Conservation (phyloP, 2,329 filamentous ascomycete species). For the Apiospora malaysiana region DNA sequence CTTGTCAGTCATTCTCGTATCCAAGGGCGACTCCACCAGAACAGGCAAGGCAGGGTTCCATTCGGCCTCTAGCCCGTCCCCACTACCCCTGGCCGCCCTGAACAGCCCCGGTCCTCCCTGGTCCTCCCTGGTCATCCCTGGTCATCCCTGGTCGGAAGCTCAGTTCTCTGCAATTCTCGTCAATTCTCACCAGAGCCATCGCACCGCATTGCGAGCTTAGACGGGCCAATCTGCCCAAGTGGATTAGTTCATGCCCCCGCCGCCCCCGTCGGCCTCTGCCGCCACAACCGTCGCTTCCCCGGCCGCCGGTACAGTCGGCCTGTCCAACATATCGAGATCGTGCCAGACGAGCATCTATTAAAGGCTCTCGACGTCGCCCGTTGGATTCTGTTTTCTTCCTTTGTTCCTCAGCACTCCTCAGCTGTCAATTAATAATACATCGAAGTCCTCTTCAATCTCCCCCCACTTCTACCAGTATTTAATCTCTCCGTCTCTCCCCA, state of each 20-base stretch:
- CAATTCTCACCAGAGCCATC: too few relatives aligned
- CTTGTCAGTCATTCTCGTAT: too few relatives aligned
- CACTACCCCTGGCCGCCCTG: slow-evolving; percentile 2
- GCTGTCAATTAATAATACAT: slow-evolving; percentile 15
- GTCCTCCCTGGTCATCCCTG: not conserved
- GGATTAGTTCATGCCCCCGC: not conserved
- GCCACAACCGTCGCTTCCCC: not conserved
- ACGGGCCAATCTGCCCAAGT: slow-evolving; percentile 10
- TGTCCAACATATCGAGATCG: too few relatives aligned
- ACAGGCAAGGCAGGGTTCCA: not conserved
- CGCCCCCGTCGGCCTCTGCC: too few relatives aligned
- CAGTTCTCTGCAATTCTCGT: too few relatives aligned
- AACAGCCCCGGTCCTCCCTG: too few relatives aligned
- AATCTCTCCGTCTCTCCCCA: not conserved
- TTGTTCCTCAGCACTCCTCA: slow-evolving; percentile 7
- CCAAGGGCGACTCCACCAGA: not conserved
- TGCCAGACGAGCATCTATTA: not conserved
- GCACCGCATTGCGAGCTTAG: not conserved
- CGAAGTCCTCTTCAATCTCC: slow-evolving; percentile 4
- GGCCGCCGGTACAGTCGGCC: not conserved
- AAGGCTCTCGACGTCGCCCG: not conserved
- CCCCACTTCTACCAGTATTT: slow-evolving; percentile 9
- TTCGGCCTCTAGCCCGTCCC: not conserved
- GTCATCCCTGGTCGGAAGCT: not conserved
- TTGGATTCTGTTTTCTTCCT: not conserved